Conservation (phyloP, 768 basidiomycete genomes). For the Omphalotus guepiniiformis region DNA sequence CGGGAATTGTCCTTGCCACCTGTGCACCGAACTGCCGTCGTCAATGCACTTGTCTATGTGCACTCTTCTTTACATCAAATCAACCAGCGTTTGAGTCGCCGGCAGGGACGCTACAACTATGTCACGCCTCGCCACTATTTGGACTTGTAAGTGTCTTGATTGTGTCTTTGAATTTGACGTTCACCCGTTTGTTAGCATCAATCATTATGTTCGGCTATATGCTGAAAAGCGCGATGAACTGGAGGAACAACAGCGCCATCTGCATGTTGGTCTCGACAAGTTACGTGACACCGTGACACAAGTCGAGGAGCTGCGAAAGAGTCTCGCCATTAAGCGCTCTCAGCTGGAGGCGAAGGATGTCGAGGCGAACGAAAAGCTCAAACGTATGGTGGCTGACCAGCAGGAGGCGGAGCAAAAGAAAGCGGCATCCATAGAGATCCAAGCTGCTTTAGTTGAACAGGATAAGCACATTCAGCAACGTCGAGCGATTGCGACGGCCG, state of each 20-base stretch:
- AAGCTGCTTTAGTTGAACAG: conserved; percentile 89
- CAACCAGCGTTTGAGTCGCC: conserved; percentile 83
- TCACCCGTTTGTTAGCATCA: conserved; percentile 57
- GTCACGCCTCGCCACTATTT: conserved; percentile 97
- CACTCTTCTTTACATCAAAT: conserved; percentile 87
- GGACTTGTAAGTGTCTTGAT: conserved; percentile 83
- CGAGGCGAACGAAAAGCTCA: conserved; percentile 95
- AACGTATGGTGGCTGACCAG: conserved; percentile 97
- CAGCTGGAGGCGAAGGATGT: conserved; percentile 92
- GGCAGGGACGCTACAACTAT: conserved; percentile 95
- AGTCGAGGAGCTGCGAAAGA: conserved; percentile 93
- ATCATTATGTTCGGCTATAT: conserved; percentile 93
- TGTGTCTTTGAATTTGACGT: conserved; percentile 5
- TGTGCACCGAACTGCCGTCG: conserved; percentile 81
- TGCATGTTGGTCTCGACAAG: conserved; percentile 97
- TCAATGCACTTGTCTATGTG: conserved; percentile 91
- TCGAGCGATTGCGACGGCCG: conserved; percentile 84
- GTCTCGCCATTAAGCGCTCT: conserved; percentile 88
- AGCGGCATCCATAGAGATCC: conserved; percentile 91
- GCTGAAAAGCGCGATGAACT: conserved; percentile 96
- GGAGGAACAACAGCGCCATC: conserved; percentile 97
- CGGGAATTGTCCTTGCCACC: conserved; percentile 84
- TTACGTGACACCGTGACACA: conserved; percentile 93
- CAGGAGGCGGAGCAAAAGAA: conserved; percentile 99
- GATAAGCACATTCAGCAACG: conserved; percentile 88